Evolutionary conservation across 139 green algal species (phyloP), one percentile per base, ranked within the genome.

Genomic region (Helicosporidium sp.): DNA sequence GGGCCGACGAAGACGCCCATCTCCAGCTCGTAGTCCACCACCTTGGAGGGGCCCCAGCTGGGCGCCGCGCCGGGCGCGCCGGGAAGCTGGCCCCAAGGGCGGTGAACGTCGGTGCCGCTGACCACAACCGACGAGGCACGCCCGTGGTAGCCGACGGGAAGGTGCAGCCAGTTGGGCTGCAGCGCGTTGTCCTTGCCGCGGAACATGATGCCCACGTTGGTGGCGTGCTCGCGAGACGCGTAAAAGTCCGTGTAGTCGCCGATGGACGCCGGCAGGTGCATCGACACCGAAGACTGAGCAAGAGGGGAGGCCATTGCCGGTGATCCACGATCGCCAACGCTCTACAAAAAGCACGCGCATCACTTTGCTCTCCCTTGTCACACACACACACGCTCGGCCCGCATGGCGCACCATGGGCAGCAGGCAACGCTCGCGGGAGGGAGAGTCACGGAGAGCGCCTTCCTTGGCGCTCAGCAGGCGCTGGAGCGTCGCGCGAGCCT

Each of bases 231-330:
- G 16, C 61, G 70, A 0, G 74, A 89, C 26, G 66, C 69, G 58
- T 93, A 96, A 43, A 96, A 96, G 69, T 96, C 86, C 3, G 86
- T 96, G 71, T 92, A 96, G 66, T 93, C 82, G 1, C 82, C 78
- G 24, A 95, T 75, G 7, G 19, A 7, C 0, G 64, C 64, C 3
- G 86, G 86, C 42, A 95, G 54, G 36, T 73, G 62, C 76, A 94
- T 84, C 3, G 19, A 28, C 1, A 79, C 85, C 3, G 70, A 51
- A 13, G 26, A 44, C 70, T 82, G 66, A 26, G 4, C 31, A 13
- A 37, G 31, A 13, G 31, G 13, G 31, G 42, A n/a, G n/a, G n/a
- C n/a, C n/a, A n/a, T n/a, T n/a, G n/a, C n/a, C n/a, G n/a, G n/a
- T n/a, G n/a, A n/a, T n/a, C n/a, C n/a, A n/a, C n/a, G n/a, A n/a